A percentile compares a stretch with the other conserved stretches of the same genome.
phyloP scores from a whole-genome alignment of 1,139 yeast genomes.

The Yamadazyma songkhlaensis region DNA sequence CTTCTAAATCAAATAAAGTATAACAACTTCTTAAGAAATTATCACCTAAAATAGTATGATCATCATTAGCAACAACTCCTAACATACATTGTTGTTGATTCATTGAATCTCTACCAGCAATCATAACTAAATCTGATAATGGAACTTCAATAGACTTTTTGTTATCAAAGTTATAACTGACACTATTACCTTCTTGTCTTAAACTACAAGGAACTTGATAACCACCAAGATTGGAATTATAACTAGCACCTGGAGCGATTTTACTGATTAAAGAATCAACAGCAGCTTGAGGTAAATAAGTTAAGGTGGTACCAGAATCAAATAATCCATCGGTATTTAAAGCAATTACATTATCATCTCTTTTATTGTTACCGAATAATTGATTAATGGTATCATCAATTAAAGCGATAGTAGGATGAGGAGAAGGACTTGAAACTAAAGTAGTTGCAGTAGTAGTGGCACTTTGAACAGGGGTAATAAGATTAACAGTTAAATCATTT shows the following conservation, averaged over 20 bases:
- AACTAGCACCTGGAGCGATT: constrained; percentile 16
- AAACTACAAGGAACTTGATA: constrained; percentile 30
- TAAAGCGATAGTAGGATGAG: constrained; percentile 17
- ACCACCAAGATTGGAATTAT: constrained; percentile 15
- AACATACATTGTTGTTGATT: constrained; percentile 23
- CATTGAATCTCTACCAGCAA: constrained; percentile 12
- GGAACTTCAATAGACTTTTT: constrained; percentile 32
- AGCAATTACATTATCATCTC: constrained; percentile 9
- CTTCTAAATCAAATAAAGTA: constrained; percentile 38
- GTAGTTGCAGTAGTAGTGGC: constrained; percentile 7
- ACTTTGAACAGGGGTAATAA: constrained; percentile 8
- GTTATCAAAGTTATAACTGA: constrained; percentile 26
- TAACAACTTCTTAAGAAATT: constrained; percentile 43
- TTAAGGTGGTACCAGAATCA: constrained; percentile 42
- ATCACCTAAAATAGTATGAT: constrained; percentile 56
- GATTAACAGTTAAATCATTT: constrained; percentile 12
- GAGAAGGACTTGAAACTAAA: constrained; percentile 6
- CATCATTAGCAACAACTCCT: constrained; percentile 24
- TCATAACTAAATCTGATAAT: constrained; percentile 24
- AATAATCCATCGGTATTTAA: constrained; percentile 22
- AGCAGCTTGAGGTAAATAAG: constrained; percentile 22
- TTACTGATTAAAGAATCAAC: constrained; percentile 16
- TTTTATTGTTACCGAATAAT: constrained; percentile 4
- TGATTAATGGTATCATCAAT: constrained; percentile 1
- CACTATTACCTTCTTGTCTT: constrained; percentile 20